Evolutionary conservation across 2,329 filamentous ascomycete genomes (phyloP).

Genomic region (Alternaria brassicae): DNA sequence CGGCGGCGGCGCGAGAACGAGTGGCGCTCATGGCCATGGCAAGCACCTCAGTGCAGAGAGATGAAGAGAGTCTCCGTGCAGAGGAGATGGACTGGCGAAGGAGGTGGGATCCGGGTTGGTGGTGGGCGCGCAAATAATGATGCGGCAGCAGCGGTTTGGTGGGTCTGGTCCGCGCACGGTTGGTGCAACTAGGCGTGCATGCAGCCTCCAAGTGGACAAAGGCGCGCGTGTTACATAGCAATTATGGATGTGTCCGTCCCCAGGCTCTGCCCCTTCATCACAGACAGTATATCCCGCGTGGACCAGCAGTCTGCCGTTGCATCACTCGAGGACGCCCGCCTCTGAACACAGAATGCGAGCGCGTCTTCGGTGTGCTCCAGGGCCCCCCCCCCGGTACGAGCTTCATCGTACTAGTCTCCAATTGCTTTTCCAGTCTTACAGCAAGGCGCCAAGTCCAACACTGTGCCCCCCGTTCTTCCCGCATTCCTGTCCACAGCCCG

Average conservation of each 20-base stretch:
- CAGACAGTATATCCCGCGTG: neutral
- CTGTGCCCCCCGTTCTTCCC: neutral
- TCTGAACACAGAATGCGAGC: neutral
- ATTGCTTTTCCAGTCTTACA: constrained; percentile 3
- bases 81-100: constrained; percentile 9
- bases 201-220: neutral
- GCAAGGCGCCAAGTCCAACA: neutral
- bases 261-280: neutral
- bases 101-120: neutral
- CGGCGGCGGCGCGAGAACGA: constrained; percentile 25
- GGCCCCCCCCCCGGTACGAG: neutral
- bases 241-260: neutral
- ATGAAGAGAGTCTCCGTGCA: constrained; percentile 16
- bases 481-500: neutral
- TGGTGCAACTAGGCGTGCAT: neutral
- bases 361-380: neutral
- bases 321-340: neutral
- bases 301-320: neutral
- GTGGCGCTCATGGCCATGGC: constrained; percentile 38
- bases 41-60: constrained; percentile 23
- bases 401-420: neutral
- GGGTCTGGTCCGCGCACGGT: constrained; percentile 6
- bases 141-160: constrained; percentile 13
- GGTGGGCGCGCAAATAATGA: constrained; percentile 20
- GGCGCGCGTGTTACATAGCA: neutral